phyloP scores from a whole-genome alignment of 305 asterid species.

The Fraxinus angustifolia region DNA sequence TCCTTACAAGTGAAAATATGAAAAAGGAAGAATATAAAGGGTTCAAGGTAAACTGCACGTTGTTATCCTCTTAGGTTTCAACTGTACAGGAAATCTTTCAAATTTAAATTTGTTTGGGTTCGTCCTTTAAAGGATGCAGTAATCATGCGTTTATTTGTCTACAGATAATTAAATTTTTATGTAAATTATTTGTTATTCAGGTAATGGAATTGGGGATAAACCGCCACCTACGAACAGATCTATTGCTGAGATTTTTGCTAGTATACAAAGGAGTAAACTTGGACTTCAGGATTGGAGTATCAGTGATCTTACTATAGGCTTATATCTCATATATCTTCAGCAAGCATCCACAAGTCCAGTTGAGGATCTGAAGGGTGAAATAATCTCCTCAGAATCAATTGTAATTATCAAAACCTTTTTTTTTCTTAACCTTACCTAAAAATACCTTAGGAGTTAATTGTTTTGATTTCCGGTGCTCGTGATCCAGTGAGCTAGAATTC shows the following conservation, averaged over 20 bases:
- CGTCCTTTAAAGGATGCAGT: background rate
- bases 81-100: background rate
- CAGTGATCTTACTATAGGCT: constrained; percentile 49
- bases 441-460: background rate
- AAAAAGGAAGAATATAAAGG: background rate
- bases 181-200: constrained; percentile 20
- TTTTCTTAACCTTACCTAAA: background rate
- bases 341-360: constrained; percentile 39
- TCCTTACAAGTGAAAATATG: background rate
- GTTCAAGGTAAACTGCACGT: background rate
- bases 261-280: constrained; percentile 46
- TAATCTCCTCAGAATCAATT: constrained; percentile 33
- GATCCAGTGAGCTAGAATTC: constrained; percentile 9
- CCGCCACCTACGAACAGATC: constrained; percentile 41
- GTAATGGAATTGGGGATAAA: constrained; percentile 31
- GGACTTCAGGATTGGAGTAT: constrained; percentile 59
- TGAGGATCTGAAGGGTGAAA: constrained; percentile 41
- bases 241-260: constrained; percentile 42
- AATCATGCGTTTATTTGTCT: background rate
- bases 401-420: constrained; percentile 21
- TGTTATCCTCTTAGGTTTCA: background rate
- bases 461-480: background rate
- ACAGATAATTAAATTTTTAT: background rate
- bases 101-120: background rate
- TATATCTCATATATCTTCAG: constrained; percentile 46